Evolutionary conservation across 1,139 yeast genomes (phyloP).

Genomic region (Yamadazyma taylorii): DNA sequence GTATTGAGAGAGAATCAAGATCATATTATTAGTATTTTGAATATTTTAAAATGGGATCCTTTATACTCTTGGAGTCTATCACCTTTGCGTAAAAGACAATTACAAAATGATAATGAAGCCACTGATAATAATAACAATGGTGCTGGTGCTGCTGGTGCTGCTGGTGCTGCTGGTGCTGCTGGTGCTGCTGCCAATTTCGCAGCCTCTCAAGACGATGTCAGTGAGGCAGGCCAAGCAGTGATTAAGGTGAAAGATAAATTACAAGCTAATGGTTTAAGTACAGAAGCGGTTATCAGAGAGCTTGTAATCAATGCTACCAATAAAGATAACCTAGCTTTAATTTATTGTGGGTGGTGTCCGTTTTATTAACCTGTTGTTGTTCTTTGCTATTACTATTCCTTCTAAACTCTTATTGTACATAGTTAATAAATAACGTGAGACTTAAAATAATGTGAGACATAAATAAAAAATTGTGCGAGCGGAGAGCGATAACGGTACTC

Average conservation of each 20-base stretch:
- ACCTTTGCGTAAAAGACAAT: slow-evolving; percentile 57
- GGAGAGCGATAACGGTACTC: too few species aligned
- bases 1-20: slow-evolving; percentile 67
- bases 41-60: slow-evolving; percentile 90
- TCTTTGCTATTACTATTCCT: not conserved
- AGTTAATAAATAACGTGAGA: slow-evolving; percentile 1
- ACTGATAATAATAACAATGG: slow-evolving; percentile 13
- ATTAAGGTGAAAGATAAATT: slow-evolving; percentile 71
- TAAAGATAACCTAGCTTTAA: slow-evolving; percentile 63
- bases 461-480: not conserved
- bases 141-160: too few species aligned
- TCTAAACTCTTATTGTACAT: slow-evolving; percentile 1
- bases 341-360: slow-evolving; percentile 84
- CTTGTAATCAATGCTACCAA: slow-evolving; percentile 76
- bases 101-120: slow-evolving; percentile 40
- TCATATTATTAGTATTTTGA: slow-evolving; percentile 76
- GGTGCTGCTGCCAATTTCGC: slow-evolving; percentile 11
- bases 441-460: too few species aligned
- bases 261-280: slow-evolving; percentile 63
- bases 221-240: slow-evolving; percentile 81
- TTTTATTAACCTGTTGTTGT: slow-evolving; percentile 27
- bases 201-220: slow-evolving; percentile 48
- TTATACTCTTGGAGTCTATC: slow-evolving; percentile 87
- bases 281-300: slow-evolving; percentile 82
- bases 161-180: too few species aligned